Percentiles rank a stretch among this genome's conserved stretches.
Evolutionary conservation across 192 early-diverging fungal species (phyloP).

Genomic region (Coemansia sp.): DNA sequence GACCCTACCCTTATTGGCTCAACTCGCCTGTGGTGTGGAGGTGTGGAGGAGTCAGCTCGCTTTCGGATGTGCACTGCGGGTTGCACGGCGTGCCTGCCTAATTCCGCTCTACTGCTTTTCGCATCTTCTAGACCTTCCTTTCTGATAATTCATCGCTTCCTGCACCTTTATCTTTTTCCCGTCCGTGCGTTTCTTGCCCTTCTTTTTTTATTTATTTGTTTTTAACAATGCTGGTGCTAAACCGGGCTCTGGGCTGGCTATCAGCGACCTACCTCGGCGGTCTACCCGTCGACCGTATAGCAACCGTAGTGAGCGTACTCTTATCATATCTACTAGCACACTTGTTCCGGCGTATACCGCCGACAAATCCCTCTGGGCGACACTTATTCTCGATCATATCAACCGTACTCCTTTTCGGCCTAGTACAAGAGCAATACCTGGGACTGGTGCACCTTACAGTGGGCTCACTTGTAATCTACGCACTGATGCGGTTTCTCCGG

Average conservation of each 20-base stretch:
- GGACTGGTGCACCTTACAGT: conserved; percentile 62
- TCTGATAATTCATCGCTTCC: not conserved
- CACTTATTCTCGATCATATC: conserved; percentile 64
- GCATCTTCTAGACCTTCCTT: not conserved
- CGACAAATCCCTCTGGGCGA: conserved; percentile 40
- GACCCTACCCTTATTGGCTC: not conserved
- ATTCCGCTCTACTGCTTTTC: not conserved
- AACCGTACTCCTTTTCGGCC: conserved; percentile 58
- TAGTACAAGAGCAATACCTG: conserved; percentile 60
- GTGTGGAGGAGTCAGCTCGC: not conserved
- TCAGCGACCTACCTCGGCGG: conserved; percentile 54
- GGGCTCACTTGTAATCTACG: conserved; percentile 58
- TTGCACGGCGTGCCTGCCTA: not conserved
- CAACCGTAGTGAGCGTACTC: conserved; percentile 58
- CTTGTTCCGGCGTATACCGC: conserved; percentile 61
- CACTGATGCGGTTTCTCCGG: conserved; percentile 55
- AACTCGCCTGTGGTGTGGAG: not conserved
- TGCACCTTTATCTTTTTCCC: not conserved
- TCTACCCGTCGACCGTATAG: conserved; percentile 62
- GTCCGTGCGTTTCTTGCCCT: no score
- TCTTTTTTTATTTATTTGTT: no score
- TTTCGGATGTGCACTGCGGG: not conserved
- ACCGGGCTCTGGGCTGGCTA: conserved; percentile 23
- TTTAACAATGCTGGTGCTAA: conserved; percentile 31
- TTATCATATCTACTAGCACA: conserved; percentile 62